Percentiles rank a stretch among this genome's conserved stretches.
Conservation (phyloP, 371 early-diverging fungal genomes). For the Mortierella sp. region DNA sequence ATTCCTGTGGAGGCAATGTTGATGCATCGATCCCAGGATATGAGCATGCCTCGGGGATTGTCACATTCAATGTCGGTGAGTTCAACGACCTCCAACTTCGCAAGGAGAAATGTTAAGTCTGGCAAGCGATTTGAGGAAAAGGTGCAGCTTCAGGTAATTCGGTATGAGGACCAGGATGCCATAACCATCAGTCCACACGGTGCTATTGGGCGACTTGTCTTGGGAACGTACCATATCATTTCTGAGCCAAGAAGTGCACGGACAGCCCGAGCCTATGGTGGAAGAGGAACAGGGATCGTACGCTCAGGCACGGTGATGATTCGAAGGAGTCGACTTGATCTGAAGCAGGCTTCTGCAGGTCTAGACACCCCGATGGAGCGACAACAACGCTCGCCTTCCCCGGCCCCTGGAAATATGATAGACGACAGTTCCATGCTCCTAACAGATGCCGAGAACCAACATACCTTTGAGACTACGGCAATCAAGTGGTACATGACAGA, state of each 20-base stretch:
- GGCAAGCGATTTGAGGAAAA: conserved; percentile 51
- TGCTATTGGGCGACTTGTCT: conserved; percentile 27
- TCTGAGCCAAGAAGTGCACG: conserved; percentile 41
- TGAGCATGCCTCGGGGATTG: conserved; percentile 26
- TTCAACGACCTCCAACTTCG: conserved; percentile 42
- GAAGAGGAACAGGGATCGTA: conserved; percentile 12
- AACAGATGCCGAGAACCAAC: conserved; percentile 51
- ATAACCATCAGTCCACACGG: conserved; percentile 44
- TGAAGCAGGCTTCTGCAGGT: background rate
- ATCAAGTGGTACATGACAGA: conserved; percentile 54
- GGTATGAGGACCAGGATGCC: conserved; percentile 45
- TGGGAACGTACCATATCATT: conserved; percentile 45
- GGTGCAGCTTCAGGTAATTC: conserved; percentile 51
- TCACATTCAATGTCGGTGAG: conserved; percentile 41
- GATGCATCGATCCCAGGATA: conserved; percentile 20
- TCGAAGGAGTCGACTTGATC: conserved; percentile 26
- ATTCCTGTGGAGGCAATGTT: conserved; percentile 42
- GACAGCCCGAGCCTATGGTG: conserved; percentile 29
- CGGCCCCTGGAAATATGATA: conserved; percentile 5
- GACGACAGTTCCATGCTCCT: conserved; percentile 48
- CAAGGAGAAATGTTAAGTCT: conserved; percentile 34
- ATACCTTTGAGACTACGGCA: conserved; percentile 39
- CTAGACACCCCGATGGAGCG: conserved; percentile 2
- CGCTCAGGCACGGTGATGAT: conserved; percentile 48
- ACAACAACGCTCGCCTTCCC: conserved; percentile 4